A percentile compares a stretch with the other conserved stretches of the same genome.
Evolutionary conservation across 345 rosid genomes (phyloP).

Genomic region (Euphorbia peplus): DNA sequence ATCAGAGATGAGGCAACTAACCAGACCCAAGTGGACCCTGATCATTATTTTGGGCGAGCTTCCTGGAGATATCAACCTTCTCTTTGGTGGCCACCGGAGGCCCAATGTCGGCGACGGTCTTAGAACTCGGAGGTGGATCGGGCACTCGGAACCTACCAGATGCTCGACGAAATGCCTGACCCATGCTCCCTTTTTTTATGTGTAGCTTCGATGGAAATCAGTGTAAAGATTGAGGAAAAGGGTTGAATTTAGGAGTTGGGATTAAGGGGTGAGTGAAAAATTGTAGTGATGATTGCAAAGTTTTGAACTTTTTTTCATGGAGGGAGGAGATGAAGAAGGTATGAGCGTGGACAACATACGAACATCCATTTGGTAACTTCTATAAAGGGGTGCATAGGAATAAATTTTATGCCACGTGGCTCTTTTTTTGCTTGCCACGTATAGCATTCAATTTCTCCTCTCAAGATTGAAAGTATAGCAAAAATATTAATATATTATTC

Average conservation of each 20-base stretch:
- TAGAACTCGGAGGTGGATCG: constrained; percentile 45
- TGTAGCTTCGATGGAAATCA: background rate
- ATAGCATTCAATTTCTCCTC: too few species aligned
- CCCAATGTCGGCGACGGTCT: constrained; percentile 33
- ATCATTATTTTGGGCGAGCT: constrained; percentile 3
- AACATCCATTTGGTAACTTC: too few species aligned
- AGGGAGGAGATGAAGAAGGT: background rate
- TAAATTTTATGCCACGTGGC: background rate
- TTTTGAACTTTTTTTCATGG: background rate
- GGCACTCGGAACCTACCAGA: constrained; percentile 53
- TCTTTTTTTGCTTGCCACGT: background rate
- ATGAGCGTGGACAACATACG: background rate
- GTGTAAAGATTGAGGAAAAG: background rate
- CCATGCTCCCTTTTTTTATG: constrained; percentile 40
- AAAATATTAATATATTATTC: too few species aligned
- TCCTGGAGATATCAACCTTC: constrained; percentile 29
- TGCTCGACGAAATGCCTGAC: constrained; percentile 99
- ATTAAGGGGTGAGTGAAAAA: too few species aligned
- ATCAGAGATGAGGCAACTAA: constrained; percentile 4
- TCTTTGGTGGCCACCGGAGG: constrained; percentile 31
- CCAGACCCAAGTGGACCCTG: constrained; percentile 21
- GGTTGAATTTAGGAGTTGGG: too few species aligned
- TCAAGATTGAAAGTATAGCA: too few species aligned
- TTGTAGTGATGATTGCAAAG: background rate
- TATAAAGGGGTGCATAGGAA: background rate